A percentile compares a stretch with the other conserved stretches of the same genome.
These are phyloP conservation scores for Microbotryum silenes-acaulis DNA, from an alignment of 1,284 basidiomycete species.

Conservation along the genomic window DNA sequence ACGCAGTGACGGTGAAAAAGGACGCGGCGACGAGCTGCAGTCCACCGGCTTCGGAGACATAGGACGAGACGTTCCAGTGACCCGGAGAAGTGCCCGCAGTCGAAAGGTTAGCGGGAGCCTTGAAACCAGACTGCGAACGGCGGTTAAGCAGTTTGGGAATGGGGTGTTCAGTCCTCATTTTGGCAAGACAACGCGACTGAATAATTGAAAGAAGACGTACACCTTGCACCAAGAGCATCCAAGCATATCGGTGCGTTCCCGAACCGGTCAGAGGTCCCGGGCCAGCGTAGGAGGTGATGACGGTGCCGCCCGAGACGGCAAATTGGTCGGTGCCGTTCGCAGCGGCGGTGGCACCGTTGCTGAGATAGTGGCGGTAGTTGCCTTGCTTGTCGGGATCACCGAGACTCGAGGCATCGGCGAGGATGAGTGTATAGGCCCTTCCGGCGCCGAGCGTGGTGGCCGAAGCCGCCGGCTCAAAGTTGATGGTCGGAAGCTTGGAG, in stretches of 20 bases:
- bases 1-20: slow-evolving; percentile 56
- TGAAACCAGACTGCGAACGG: slow-evolving; percentile 45
- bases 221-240: slow-evolving; percentile 59
- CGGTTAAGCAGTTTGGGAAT: no score
- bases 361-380: slow-evolving; percentile 61
- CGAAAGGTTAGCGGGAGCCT: slow-evolving; percentile 52
- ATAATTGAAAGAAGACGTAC: no score
- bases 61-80: slow-evolving; percentile 45
- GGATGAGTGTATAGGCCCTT: slow-evolving; percentile 51
- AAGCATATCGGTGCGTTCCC: slow-evolving; percentile 50
- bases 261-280: slow-evolving; percentile 46
- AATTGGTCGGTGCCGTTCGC: slow-evolving; percentile 24
- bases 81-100: slow-evolving; percentile 48
- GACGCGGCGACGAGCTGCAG: slow-evolving; percentile 45
- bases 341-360: slow-evolving; percentile 55
- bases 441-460: neutral
- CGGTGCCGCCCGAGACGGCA: slow-evolving; percentile 19
- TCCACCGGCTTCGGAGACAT: slow-evolving; percentile 37
- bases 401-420: slow-evolving; percentile 53
- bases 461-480: neutral
- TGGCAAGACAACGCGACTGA: no score
- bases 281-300: slow-evolving; percentile 57
- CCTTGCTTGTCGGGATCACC: slow-evolving; percentile 8
- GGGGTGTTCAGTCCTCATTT: no score
- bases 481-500: neutral